Base-by-base conservation (phyloP, 331 rosid species). In the Malus hybrid region DNA sequence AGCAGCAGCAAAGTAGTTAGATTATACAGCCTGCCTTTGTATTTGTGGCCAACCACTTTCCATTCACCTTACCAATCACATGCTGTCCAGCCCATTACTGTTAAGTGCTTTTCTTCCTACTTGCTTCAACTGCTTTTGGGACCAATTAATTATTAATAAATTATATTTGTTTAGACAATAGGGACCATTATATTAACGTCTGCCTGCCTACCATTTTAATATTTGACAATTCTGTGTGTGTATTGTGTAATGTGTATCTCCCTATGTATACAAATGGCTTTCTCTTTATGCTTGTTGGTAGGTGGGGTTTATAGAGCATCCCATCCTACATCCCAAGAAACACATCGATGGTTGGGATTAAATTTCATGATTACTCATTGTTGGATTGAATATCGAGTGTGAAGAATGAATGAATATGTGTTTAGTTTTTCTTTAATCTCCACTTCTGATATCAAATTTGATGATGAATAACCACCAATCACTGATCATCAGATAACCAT, bases 61-160 rank as follows among this genome's bases (percentile, higher is more conserved):
- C 79, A 79, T 80, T 81, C 28, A 53, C 71, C 63, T 72, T 20
- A 60, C 53, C 13, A 46, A 6, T 65, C 86, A 81, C 87, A 88
- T 76, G 87, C 72, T 80, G 75, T 79, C 87, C 77, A 88, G 83
- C 86, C 90, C 96, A 83, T 84, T 81, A 66, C 87, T 82, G 84
- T 72, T 84, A 82, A 77, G 30, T 81, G 86, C 84, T 62, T 60
- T 76, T 57, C 11, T 56, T 36, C 46, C 7, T 36, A 2, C 68
- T 29, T 6, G 46, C 63, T 70, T 30, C 71, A 80, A 71, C 85
- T 50, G 80, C 74, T 81, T 77, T 81, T 33, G 87, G 91, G 88
- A 86, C 89, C 87, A 79, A 80, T 61, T 81, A 74, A 76, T 84
- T 76, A 76, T 61, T 85, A 69, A 57, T 33, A 32, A 69, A 50